These are phyloP conservation scores for Pichia sorboxylosa DNA, from an alignment of 1,139 yeast genomes.

Conservation along the genomic window DNA sequence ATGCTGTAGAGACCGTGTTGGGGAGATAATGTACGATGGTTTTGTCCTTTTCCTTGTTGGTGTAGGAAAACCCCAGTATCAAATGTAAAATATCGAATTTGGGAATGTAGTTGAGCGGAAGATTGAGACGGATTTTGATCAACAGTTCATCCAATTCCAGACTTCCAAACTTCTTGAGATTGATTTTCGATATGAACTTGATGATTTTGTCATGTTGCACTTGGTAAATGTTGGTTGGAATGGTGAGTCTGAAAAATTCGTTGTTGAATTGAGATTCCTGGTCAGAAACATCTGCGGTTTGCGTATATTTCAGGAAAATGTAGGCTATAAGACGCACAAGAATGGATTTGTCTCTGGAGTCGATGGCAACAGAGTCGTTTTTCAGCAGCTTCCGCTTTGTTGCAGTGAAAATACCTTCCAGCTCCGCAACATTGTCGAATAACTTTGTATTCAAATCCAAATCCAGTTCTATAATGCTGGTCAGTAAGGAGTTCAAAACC, in stretches of 20 bases:
- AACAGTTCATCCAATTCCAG: constrained; percentile 34
- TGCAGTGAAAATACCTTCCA: background rate
- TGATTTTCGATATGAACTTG: constrained; percentile 21
- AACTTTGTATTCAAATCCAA: background rate
- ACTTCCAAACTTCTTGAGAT: constrained; percentile 1
- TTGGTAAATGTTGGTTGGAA: background rate
- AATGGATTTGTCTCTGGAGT: too few relatives aligned
- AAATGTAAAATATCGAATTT: constrained; percentile 20
- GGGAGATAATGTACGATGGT: constrained; percentile 2
- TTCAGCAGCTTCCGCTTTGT: background rate
- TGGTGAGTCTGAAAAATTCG: constrained; percentile 10
- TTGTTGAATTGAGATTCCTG: background rate
- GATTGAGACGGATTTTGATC: constrained; percentile 49
- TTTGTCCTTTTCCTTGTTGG: constrained; percentile 2
- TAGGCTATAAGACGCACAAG: background rate
- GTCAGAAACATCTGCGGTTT: background rate
- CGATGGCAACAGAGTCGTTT: too few relatives aligned
- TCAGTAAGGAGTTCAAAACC: background rate
- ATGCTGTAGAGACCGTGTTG: constrained; percentile 23
- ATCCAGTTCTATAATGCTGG: background rate
- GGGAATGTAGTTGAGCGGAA: constrained; percentile 38
- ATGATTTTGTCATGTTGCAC: constrained; percentile 28
- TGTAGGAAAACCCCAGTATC: constrained; percentile 21
- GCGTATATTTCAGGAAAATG: background rate
- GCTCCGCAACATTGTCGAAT: background rate